Base-by-base conservation (phyloP, 1,139 yeast genomes). In the Geotrichum klebahnii region DNA sequence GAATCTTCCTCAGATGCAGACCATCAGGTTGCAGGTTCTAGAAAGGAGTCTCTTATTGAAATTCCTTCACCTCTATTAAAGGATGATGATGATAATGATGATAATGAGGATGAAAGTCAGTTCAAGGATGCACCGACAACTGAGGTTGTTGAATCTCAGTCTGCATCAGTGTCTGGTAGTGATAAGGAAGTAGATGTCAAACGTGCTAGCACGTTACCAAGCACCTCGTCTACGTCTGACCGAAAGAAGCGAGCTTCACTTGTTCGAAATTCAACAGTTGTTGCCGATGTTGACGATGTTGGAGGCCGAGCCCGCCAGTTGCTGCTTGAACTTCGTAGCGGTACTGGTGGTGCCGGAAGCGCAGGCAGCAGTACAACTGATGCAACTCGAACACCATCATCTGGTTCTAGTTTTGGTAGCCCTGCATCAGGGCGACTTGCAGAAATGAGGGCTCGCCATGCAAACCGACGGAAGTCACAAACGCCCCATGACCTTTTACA, bases 271-370 rank as follows among this genome's bases (percentile, higher is more conserved):
- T 28, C 34, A 24, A 28, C 48, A 3, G 22, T 44, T 9, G 50
- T 41, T 16, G 52, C 53, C 14, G 86, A 82, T 17, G 84, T 71
- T 3, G 74, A 65, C 35, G 81, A 78, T 57, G 73, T 80, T 23
- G 82, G 81, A 2, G 73, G 74, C 3, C 71, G 88, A 51, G 88
- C 88, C 0, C 70, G 84, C 57, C 75, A 72, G 55, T 70, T 82
- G 54, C 70, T 82, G 28, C 77, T 75, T 56, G 84, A 80, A 57
- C 69, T 82, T 33, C 68, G 86, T 55, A 75, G 78, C 20, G 67
- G 64, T 3, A 53, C 44, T 19, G 6, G 22, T 12, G 6, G 22
- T n/a, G 16, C 38, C 6, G 22, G 43, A 56, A 2, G 61, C 58
- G 32, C 54, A 57, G 31, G 51, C 57, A 12, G n/a, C 41, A 14